A percentile compares a stretch with the other conserved stretches of the same genome.
Evolutionary conservation across 78 protist genomes (phyloP).

Genomic region (Polysphondylium violaceum): DNA sequence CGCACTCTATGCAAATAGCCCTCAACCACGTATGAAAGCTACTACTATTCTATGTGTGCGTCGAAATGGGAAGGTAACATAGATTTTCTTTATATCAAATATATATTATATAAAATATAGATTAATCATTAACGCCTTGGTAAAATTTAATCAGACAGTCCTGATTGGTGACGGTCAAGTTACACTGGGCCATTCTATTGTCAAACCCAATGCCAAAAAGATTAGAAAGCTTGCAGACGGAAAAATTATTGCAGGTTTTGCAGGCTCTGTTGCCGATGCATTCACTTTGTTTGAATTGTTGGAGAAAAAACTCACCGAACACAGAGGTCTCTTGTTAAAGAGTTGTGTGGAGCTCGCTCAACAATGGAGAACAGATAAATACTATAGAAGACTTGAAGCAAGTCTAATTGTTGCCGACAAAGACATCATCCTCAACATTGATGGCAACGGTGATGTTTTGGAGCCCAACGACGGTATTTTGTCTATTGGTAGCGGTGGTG

Average conservation of each 20-base stretch:
- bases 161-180: conserved; percentile 91
- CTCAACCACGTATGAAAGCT: conserved; percentile 59
- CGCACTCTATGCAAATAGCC: not conserved
- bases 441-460: conserved; percentile 90
- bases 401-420: conserved; percentile 86
- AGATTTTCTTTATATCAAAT: no score
- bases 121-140: no score
- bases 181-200: conserved; percentile 77
- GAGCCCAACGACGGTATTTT: conserved; percentile 89
- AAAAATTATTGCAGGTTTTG: conserved; percentile 85
- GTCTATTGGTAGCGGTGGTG: conserved; percentile 91
- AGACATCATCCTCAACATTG: conserved; percentile 64
- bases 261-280: conserved; percentile 92
- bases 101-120: no score
- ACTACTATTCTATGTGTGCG: conserved; percentile 84
- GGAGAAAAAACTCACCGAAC: conserved; percentile 86
- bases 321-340: conserved; percentile 84
- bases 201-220: conserved; percentile 89
- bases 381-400: conserved; percentile 86
- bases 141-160: no score
- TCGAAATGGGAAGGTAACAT: conserved; percentile 78
- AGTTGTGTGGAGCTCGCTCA: conserved; percentile 91
- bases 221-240: conserved; percentile 82
- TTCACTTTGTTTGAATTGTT: conserved; percentile 89
- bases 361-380: conserved; percentile 92